Evolutionary conservation across 768 basidiomycete species (phyloP).

Genomic region (Suillus brevipes): DNA sequence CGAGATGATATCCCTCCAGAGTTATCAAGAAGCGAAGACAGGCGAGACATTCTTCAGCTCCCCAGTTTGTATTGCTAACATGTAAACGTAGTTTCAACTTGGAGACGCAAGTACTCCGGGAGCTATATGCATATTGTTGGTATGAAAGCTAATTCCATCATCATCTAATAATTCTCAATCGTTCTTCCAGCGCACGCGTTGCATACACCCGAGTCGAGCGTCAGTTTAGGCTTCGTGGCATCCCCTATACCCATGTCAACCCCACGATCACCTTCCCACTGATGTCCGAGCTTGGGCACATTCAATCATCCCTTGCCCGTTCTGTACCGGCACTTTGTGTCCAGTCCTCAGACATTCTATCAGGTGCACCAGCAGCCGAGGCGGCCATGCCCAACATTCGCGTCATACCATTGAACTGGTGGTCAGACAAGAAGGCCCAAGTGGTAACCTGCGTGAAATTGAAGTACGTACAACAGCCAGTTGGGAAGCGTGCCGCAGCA

Average conservation of each 20-base stretch:
- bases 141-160: conserved; percentile 33
- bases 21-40: conserved; percentile 27
- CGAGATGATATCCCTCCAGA: conserved; percentile 17
- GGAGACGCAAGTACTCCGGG: conserved; percentile 69
- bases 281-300: conserved; percentile 49
- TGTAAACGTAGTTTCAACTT: conserved; percentile 52
- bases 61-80: conserved; percentile 8
- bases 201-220: conserved; percentile 88
- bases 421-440: conserved; percentile 77
- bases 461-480: conserved; percentile 85
- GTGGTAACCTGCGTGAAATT: conserved; percentile 90
- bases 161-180: neutral
- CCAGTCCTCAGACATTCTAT: conserved; percentile 76
- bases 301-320: conserved; percentile 72
- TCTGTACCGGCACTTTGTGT: conserved; percentile 85
- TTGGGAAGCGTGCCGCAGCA: conserved; percentile 64
- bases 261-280: conserved; percentile 46
- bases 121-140: conserved; percentile 89
- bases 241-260: conserved; percentile 75
- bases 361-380: conserved; percentile 83
- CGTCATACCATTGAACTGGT: conserved; percentile 89
- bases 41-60: conserved; percentile 18
- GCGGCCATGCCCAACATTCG: conserved; percentile 92
- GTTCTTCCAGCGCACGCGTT: conserved; percentile 68
- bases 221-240: conserved; percentile 80